Conservation (phyloP, 305 asterid species). For the Andrographis paniculata region DNA sequence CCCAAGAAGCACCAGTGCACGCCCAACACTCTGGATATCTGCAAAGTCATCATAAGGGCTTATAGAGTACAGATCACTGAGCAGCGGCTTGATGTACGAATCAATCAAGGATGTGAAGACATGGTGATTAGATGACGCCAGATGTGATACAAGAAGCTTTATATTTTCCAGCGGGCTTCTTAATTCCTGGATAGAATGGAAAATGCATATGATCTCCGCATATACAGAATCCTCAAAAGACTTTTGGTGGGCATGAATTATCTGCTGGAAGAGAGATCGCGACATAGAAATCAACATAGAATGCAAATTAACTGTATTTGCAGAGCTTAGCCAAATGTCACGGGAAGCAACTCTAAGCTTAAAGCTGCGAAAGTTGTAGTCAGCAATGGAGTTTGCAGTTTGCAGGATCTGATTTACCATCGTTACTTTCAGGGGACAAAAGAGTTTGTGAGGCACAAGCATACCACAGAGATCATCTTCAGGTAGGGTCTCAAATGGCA, state of each 20-base stretch:
- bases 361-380: slow-evolving; percentile 48
- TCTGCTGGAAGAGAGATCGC: slow-evolving; percentile 76
- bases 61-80: slow-evolving; percentile 40
- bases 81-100: slow-evolving; percentile 54
- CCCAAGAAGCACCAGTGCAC: slow-evolving; percentile 59
- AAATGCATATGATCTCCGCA: slow-evolving; percentile 38
- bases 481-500: slow-evolving; percentile 31
- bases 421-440: slow-evolving; percentile 50
- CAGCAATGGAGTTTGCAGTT: slow-evolving; percentile 39
- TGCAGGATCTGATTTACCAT: slow-evolving; percentile 49
- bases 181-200: slow-evolving; percentile 26
- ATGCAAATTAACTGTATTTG: slow-evolving; percentile 24
- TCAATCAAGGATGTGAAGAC: slow-evolving; percentile 46
- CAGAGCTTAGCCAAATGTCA: slow-evolving; percentile 70
- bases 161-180: slow-evolving; percentile 30
- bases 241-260: slow-evolving; percentile 61
- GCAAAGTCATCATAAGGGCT: slow-evolving; percentile 37
- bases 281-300: slow-evolving; percentile 52
- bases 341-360: slow-evolving; percentile 65
- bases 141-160: slow-evolving; percentile 37
- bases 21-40: slow-evolving; percentile 46
- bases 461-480: slow-evolving; percentile 27
- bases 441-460: slow-evolving; percentile 55
- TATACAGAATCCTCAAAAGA: slow-evolving; percentile 53
- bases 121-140: slow-evolving; percentile 67